Base-by-base conservation (phyloP, 2,329 filamentous ascomycete genomes). In the Talaromyces sp. region DNA sequence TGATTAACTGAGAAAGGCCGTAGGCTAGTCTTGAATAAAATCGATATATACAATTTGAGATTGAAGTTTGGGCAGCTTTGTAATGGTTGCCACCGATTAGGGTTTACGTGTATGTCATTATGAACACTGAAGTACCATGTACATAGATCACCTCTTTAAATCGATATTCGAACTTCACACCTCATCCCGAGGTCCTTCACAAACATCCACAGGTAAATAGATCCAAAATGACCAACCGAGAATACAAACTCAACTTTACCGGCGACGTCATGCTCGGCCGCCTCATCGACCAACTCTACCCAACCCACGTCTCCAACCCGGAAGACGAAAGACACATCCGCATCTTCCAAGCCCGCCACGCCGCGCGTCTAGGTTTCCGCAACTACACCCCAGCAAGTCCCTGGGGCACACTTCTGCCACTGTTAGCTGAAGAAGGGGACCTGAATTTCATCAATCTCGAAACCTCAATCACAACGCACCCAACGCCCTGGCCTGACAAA, bases 181-280 rank as follows among this genome's bases (percentile, higher is more conserved):
- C n/a, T n/a, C n/a, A n/a, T n/a, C n/a, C n/a, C n/a, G n/a, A n/a
- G n/a, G n/a, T n/a, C n/a, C n/a, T n/a, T n/a, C n/a, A n/a, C n/a
- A n/a, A n/a, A n/a, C n/a, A n/a, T n/a, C n/a, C n/a, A n/a, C n/a
- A n/a, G n/a, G n/a, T n/a, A n/a, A n/a, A n/a, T n/a, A n/a, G n/a
- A n/a, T n/a, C n/a, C 25, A 28, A 3, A 21, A 40, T 48, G 28
- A 9, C 28, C 28, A 48, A 15, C 43, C 28, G 31, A 39, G 45
- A 59, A 31, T 74, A 68, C 63, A 69, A 63, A 35, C 56, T 73
- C 50, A 66, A 67, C 54, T 67, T 71, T 59, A 60, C 68, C 37
- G 74, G 74, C 60, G 74, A 76, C 57, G 69, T 75, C n/a, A 76
- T 76, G 74, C 70, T 75, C 8, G 74, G 70, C 43, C 72, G 74